Evolutionary conservation across 1,284 basidiomycete species (phyloP), one percentile per base, ranked within the genome.

Genomic region (Amylostereum chailletii): DNA sequence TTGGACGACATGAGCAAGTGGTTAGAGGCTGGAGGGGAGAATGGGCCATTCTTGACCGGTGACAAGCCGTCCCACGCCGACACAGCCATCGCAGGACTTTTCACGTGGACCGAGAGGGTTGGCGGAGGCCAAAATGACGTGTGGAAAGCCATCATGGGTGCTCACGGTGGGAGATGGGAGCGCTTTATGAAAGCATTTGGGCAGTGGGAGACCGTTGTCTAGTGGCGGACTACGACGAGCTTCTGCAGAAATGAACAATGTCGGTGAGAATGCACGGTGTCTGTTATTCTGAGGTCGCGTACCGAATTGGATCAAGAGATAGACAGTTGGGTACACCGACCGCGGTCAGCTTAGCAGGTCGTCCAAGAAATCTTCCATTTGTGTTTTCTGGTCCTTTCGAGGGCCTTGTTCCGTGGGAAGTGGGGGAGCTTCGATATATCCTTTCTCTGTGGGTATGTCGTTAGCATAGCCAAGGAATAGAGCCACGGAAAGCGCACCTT

Each of bases 281-380:
- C 19, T 19, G 19, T 19, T 19, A 19, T 19, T 19, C 19, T 19
- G 19, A 19, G 19, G 19, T 19, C 19, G 19, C 19, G 19, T 19
- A 19, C 19, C 19, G 19, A 19, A 19, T 19, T 19, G 19, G 19
- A 19, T 19, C 19, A 19, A 19, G 19, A 19, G 19, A 19, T 19
- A 19, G 19, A 19, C 19, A 19, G 19, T 19, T 19, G 19, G 19
- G 19, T 19, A 19, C 19, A 19, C 19, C 19, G 19, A 19, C 19
- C 19, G 19, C 19, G 19, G 19, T 71, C 62, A 81, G 11, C 62
- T 60, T 8, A 87, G 61, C 2, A 89, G 60, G 47, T 86, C 84
- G 53, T 88, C 86, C 34, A 88, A 63, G 57, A 86, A 88, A 41
- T 80, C 80, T 63, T 88, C 76, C 83, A 88, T 83, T 42, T 80